phyloP scores from a whole-genome alignment of 148 eudicot species.

The Amaranthus hypochondriacus region DNA sequence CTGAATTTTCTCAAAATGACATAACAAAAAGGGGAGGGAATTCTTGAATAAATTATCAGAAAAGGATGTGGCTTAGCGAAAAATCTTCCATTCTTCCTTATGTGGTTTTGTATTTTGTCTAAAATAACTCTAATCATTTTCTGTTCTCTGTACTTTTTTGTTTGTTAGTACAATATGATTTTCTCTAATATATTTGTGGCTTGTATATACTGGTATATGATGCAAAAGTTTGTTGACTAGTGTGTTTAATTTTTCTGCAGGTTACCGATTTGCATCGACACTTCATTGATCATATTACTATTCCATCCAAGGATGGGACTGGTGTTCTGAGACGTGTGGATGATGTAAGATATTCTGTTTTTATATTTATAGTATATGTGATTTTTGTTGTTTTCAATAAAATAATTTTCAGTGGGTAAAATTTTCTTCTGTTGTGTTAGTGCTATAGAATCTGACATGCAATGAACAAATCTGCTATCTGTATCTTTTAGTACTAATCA shows the following conservation, averaged over 20 bases:
- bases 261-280: slow-evolving; percentile 91
- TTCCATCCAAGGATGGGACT: slow-evolving; percentile 69
- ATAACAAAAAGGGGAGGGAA: background rate
- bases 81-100: background rate
- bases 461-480: too few species aligned
- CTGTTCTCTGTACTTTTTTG: background rate
- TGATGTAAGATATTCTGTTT: slow-evolving; percentile 58
- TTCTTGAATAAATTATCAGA: background rate
- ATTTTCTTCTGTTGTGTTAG: too few species aligned
- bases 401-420: too few species aligned
- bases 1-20: background rate
- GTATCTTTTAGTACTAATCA: too few species aligned
- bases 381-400: background rate
- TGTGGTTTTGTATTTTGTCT: background rate
- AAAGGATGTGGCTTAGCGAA: background rate
- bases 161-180: background rate
- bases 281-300: slow-evolving; percentile 84
- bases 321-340: slow-evolving; percentile 84
- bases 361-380: background rate
- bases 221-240: slow-evolving; percentile 3
- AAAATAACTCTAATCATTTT: background rate
- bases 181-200: background rate
- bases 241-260: slow-evolving; percentile 29
- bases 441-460: too few species aligned
- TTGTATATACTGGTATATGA: background rate